Evolutionary conservation across 306 rosid species (phyloP).

Genomic region (Vigna nakashimae): DNA sequence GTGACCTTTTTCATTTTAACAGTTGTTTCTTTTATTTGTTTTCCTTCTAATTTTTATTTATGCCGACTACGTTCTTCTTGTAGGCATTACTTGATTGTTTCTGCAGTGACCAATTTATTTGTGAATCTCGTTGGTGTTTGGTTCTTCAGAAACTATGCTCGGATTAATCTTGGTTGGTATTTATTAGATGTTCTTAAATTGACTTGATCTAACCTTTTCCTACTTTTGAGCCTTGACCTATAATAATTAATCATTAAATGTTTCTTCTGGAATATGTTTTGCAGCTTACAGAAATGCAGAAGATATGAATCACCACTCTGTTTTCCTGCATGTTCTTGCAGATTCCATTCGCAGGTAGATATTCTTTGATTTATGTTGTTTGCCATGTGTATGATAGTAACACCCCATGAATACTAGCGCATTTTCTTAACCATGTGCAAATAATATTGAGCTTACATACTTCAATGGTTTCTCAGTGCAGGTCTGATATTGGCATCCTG

Average conservation of each 20-base stretch:
- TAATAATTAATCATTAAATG: constrained; percentile 17
- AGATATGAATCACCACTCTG: constrained; percentile 96
- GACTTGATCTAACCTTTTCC: constrained; percentile 26
- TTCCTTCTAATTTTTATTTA: constrained; percentile 15
- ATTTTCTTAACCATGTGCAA: constrained; percentile 33
- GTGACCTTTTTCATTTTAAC: constrained; percentile 4
- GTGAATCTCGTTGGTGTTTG: constrained; percentile 98
- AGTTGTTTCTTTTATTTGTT: not conserved
- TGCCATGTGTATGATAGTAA: constrained; percentile 28
- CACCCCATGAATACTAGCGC: constrained; percentile 16
- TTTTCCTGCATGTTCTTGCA: constrained; percentile 90
- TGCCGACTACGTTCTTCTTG: constrained; percentile 50
- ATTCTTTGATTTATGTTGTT: constrained; percentile 31
- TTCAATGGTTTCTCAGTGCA: constrained; percentile 82
- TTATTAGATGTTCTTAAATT: constrained; percentile 31
- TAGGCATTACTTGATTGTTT: constrained; percentile 96
- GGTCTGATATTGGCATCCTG: constrained; percentile 97
- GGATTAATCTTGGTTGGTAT: constrained; percentile 84
- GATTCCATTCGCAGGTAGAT: constrained; percentile 98
- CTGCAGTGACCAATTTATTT: constrained; percentile 90
- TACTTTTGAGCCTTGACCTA: constrained; percentile 33
- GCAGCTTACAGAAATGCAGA: constrained; percentile 97
- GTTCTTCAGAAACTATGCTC: constrained; percentile 99
- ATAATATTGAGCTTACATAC: constrained; percentile 52
- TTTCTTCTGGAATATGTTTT: constrained; percentile 42